Base-by-base conservation (phyloP, 2,329 filamentous ascomycete species). In the Sphaerulina vaccinii region DNA sequence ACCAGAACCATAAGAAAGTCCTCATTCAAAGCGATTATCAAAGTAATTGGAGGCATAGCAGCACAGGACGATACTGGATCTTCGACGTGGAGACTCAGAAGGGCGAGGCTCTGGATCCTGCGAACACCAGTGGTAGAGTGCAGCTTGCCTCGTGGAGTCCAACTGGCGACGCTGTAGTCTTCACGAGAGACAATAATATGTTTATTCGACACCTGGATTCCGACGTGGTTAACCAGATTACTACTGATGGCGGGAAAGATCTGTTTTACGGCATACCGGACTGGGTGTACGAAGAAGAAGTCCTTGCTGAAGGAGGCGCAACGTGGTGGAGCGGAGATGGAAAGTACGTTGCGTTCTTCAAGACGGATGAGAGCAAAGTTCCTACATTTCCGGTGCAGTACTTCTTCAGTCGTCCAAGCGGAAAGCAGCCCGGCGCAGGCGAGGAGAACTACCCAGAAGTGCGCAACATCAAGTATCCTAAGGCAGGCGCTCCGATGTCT, bases 311-410 rank as follows among this genome's bases (percentile, higher is more conserved):
- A 1, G 87, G 88, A 61, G 89, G 82, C 55, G 92, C 88, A 4
- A 95, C 91, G 1, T 99, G 95, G 93, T 99, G 91, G 91, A 92
- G 90, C 27, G 80, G 85, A 29, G 89, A 95, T 68, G 93, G 91
- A 45, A 86, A 90, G 63, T 95, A 88, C 67, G 73, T 99, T 52
- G 90, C 93, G 18, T 99, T 96, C 69, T 75, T 99, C 54, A 85
- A 90, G 23, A 99, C 93, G 5, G 93, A 99, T 68, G 95, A 99
- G 73, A 90, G 90, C 0, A 80, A 82, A 19, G 93, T 99, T 1
- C 91, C 92, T 0, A 89, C 91, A 59, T 99, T 90, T 62, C 90
- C 92, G 1, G 82, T 99, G 7, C 87, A 97, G 64, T 99, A 95
- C 75, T 99, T 93, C 71, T 75, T 96, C 54, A 89, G 88, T 19